Evolutionary conservation across 768 basidiomycete species (phyloP), one percentile per base, ranked within the genome.

Genomic region (Rhodotorula graminis): DNA sequence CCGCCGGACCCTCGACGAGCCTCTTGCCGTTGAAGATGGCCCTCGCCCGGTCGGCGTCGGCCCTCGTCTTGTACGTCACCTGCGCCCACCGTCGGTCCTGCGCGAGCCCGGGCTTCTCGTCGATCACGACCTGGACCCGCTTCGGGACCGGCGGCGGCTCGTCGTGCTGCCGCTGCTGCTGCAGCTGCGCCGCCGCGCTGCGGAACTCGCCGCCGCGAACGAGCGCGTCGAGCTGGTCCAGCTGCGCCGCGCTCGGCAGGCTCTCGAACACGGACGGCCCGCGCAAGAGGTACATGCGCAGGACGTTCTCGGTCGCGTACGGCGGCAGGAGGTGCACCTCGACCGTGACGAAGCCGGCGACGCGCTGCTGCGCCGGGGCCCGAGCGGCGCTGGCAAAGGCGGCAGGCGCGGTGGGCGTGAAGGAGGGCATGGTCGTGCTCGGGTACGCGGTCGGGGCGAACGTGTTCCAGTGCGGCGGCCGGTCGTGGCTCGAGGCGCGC

Each of bases 1-100:
- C 29, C 55, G 29, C 55, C 55, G 18, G 55, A 9, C 23, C 46
- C 18, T 47, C 29, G 42, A 47, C 62, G 23, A 64, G 16, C n/a
- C n/a, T 55, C 63, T n/a, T 37, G 44, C 64, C 64, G 29, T 37
- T 44, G 25, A 66, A 66, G 18, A 59, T 25, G 27, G 12, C 27
- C 31, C 21, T 47, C 12, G 46, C 57, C 8, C 21, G 44, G 5
- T 27, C 31, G 10, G 31, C 44, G 19, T 65, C 46, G 23, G 2
- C 16, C 42, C n/a, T 15, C n/a, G 40, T 25, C 21, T 27, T 2
- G 55, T 33, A 58, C 57, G 15, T 12, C 16, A 37, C 57, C 31
- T 12, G 33, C 18, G 33, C 57, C 16, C 27, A 25, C 3, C 50
- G 11, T 11, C 11, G 23, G 23, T 25, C 4, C 25, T 10, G 44